Conservation (phyloP, 2,329 filamentous ascomycete species). For the Periconia sp. region DNA sequence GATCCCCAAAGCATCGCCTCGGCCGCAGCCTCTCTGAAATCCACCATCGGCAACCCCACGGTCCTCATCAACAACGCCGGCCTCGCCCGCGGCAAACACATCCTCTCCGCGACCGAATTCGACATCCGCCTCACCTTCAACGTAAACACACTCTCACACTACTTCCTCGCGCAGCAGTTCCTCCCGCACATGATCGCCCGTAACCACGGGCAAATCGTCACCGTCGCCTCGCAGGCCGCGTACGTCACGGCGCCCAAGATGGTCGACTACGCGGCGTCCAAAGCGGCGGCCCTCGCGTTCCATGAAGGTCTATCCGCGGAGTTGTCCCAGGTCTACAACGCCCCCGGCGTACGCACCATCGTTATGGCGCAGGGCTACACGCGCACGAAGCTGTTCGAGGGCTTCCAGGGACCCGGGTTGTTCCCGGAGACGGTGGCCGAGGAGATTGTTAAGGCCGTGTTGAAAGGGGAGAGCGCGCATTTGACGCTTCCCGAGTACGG, state of each 20-base stretch:
- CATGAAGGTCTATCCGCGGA: constrained; percentile 61
- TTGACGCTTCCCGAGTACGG: constrained; percentile 55
- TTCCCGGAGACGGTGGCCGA: constrained; percentile 66
- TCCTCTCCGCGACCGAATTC: constrained; percentile 60
- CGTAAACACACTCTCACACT: constrained; percentile 70
- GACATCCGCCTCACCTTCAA: constrained; percentile 69
- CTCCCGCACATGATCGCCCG: constrained; percentile 63
- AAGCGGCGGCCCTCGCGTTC: constrained; percentile 67
- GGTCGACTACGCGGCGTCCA: constrained; percentile 68
- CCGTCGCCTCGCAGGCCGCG: constrained; percentile 65
- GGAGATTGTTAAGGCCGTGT: constrained; percentile 61
- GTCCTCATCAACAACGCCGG: constrained; percentile 75
- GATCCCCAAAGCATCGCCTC: constrained; percentile 56
- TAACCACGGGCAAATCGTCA: constrained; percentile 75
- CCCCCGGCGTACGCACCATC: constrained; percentile 66
- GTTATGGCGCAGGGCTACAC: constrained; percentile 65
- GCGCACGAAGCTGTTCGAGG: constrained; percentile 62
- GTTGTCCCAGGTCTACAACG: constrained; percentile 58
- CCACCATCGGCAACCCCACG: constrained; percentile 64
- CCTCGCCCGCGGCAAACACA: constrained; percentile 61
- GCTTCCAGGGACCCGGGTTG: constrained; percentile 57
- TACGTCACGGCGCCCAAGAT: constrained; percentile 64
- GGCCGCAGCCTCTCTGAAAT: constrained; percentile 57
- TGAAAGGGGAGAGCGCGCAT: constrained; percentile 60
- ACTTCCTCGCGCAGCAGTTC: constrained; percentile 67